A percentile compares a stretch with the other conserved stretches of the same genome.
Evolutionary conservation across 2,329 filamentous ascomycete species (phyloP).

Genomic region (Aureobasidium mangrovei): DNA sequence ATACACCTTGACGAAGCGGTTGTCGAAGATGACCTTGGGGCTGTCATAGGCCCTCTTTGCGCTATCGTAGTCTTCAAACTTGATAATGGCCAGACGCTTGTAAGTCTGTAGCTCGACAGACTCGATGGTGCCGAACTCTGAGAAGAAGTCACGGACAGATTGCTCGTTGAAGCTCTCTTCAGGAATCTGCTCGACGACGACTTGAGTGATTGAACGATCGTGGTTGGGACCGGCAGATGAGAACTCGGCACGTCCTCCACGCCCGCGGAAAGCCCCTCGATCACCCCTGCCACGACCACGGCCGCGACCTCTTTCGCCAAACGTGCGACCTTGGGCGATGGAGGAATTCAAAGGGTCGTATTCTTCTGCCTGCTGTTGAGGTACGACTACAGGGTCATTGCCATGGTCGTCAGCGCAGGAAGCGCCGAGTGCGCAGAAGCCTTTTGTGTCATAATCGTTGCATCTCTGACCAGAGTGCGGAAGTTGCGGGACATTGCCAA

Average conservation of each 20-base stretch:
- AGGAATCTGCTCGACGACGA: conserved; percentile 73
- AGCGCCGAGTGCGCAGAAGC: conserved; percentile 59
- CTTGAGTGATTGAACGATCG: conserved; percentile 55
- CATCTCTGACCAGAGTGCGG: conserved; percentile 43
- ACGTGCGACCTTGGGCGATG: conserved; percentile 25
- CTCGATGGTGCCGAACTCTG: conserved; percentile 58
- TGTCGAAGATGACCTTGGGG: conserved; percentile 75
- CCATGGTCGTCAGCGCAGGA: conserved; percentile 64
- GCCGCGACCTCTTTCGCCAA: conserved; percentile 32
- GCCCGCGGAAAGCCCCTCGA: conserved; percentile 24
- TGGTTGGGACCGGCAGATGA: conserved; percentile 55
- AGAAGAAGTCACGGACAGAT: conserved; percentile 59
- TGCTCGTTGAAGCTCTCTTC: conserved; percentile 60
- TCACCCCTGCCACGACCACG: conserved; percentile 25
- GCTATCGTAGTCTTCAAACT: conserved; percentile 55
- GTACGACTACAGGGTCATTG: conserved; percentile 41
- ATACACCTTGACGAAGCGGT: conserved; percentile 76
- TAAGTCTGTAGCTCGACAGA: conserved; percentile 58
- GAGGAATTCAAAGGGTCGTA: conserved; percentile 52
- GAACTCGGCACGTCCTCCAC: conserved; percentile 47
- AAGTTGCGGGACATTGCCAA: conserved; percentile 16
- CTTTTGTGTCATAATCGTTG: conserved; percentile 63
- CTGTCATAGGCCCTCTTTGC: conserved; percentile 65
- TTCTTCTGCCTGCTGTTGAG: conserved; percentile 35
- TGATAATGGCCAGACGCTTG: conserved; percentile 60